Evolutionary conservation across 306 rosid species (phyloP), one percentile per base, ranked within the genome.

Genomic region (Corylus americana): DNA sequence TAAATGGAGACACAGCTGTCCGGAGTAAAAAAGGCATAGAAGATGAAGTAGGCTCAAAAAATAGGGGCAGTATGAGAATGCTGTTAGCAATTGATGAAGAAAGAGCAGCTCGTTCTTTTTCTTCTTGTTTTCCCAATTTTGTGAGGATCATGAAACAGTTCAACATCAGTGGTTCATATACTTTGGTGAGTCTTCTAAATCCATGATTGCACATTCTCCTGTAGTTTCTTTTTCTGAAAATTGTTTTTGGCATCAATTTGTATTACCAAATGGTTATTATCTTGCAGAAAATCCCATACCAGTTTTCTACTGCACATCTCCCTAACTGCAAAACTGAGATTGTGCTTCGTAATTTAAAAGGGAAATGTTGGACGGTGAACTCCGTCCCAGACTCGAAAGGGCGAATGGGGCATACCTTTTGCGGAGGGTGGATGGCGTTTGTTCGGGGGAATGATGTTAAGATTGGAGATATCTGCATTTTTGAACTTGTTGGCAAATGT

Each of bases 351-450:
- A 91, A 90, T 87, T 77, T 84, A 61, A 90, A 83, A 66, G 97
- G 96, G 55, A 82, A 86, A 82, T 82, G 91, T 81, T 94, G 97
- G 98, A 85, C 90, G 2, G 98, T 94, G 82, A 94, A 94, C 87
- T 90, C 93, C 50, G 90, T 92, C 55, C 98, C 98, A 54, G 97
- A 92, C 87, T 86, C 97, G 4, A 88, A 90, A 82, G 96, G 96
- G 74, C 83, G 96, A 75, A 77, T 86, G 75, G 87, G 87, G 78
- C 94, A 90, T 87, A 94, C 97, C 11, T 91, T 94, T 78, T 94
- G 98, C 47, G 98, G 98, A 63, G 98, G 98, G 25, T 92, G 98
- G 98, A 85, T 90, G 92, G 90, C 98, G 11, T 94, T 94, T 78
- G 98, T 94, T 77, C 97, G 98, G 11, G 97, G 87, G 66, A 92